Evolutionary conservation across 2,329 filamentous ascomycete genomes (phyloP).

Genomic region (Epichloe brachyelytri): DNA sequence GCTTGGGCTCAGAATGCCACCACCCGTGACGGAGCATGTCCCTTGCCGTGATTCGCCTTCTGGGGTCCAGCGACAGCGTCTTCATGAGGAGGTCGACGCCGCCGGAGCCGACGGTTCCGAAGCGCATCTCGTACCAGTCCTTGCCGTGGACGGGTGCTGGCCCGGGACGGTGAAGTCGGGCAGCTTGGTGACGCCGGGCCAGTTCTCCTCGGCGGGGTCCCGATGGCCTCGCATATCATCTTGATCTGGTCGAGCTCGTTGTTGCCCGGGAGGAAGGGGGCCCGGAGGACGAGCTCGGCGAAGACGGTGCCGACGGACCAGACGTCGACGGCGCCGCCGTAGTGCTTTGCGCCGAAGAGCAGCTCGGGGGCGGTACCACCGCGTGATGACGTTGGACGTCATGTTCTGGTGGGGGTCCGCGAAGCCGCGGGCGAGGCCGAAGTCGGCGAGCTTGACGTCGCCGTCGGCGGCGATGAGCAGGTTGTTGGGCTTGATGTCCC

Average conservation of each 20-base stretch:
- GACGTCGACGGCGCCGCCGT: slow-evolving; percentile 81
- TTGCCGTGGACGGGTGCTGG: slow-evolving; percentile 47
- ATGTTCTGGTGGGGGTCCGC: slow-evolving; percentile 79
- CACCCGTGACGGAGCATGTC: slow-evolving; percentile 72
- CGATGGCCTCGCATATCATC: slow-evolving; percentile 73
- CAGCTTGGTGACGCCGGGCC: slow-evolving; percentile 79
- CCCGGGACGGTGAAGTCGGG: slow-evolving; percentile 66
- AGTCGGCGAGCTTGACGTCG: slow-evolving; percentile 92
- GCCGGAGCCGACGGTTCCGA: slow-evolving; percentile 66
- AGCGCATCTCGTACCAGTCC: slow-evolving; percentile 62
- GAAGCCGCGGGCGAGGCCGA: slow-evolving; percentile 82
- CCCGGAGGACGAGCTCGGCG: slow-evolving; percentile 73
- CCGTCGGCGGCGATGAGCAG: slow-evolving; percentile 86
- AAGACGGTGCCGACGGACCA: slow-evolving; percentile 93
- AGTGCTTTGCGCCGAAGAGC: slow-evolving; percentile 79
- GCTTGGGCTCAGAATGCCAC: slow-evolving; percentile 75
- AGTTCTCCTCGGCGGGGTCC: slow-evolving; percentile 85
- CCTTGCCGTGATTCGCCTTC: slow-evolving; percentile 63
- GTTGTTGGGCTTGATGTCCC: slow-evolving; percentile 99
- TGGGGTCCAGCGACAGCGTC: slow-evolving; percentile 78
- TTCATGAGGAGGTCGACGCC: slow-evolving; percentile 82
- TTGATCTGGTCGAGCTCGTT: slow-evolving; percentile 78
- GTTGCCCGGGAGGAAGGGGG: slow-evolving; percentile 72
- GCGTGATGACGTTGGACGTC: slow-evolving; percentile 90
- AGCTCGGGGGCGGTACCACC: slow-evolving; percentile 96